Conservation (phyloP, 192 early-diverging fungal genomes). For the Coemansia aciculifera region DNA sequence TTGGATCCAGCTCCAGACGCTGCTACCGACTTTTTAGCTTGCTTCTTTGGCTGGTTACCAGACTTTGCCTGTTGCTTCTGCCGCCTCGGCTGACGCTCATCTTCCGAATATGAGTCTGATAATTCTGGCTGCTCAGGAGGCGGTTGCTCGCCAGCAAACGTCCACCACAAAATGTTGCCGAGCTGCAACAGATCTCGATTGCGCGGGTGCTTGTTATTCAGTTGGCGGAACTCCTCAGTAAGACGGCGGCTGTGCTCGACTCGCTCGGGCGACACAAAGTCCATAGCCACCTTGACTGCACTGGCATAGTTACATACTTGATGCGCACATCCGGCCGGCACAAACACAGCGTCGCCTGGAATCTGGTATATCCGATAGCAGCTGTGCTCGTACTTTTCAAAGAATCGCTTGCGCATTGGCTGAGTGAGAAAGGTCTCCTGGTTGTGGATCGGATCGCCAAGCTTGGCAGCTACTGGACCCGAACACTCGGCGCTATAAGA, state of each 20-base stretch:
- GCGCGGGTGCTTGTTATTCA: slow-evolving; percentile 39
- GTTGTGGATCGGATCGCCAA: slow-evolving; percentile 65
- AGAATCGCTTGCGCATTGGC: slow-evolving; percentile 43
- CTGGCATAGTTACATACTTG: slow-evolving; percentile 70
- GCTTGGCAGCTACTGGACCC: neutral
- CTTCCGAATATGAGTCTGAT: neutral
- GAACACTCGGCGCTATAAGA: neutral
- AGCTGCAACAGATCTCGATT: slow-evolving; percentile 58
- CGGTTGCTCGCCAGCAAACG: slow-evolving; percentile 23
- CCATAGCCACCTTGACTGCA: slow-evolving; percentile 70
- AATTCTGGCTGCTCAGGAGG: neutral
- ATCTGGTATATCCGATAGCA: slow-evolving; percentile 66
- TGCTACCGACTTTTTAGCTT: neutral
- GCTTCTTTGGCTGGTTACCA: neutral
- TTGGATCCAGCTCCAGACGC: neutral
- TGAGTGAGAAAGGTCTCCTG: slow-evolving; percentile 65
- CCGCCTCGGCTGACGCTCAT: neutral
- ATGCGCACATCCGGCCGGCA: slow-evolving; percentile 75
- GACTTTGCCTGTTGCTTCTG: neutral
- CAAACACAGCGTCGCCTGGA: slow-evolving; percentile 73
- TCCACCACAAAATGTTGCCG: slow-evolving; percentile 50
- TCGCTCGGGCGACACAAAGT: slow-evolving; percentile 69
- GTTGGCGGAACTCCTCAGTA: slow-evolving; percentile 55
- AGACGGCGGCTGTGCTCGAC: slow-evolving; percentile 51
- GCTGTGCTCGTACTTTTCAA: slow-evolving; percentile 16